These are phyloP conservation scores for Anthracocystis setariae DNA, from an alignment of 1,284 basidiomycete genomes.

Conservation along the genomic window DNA sequence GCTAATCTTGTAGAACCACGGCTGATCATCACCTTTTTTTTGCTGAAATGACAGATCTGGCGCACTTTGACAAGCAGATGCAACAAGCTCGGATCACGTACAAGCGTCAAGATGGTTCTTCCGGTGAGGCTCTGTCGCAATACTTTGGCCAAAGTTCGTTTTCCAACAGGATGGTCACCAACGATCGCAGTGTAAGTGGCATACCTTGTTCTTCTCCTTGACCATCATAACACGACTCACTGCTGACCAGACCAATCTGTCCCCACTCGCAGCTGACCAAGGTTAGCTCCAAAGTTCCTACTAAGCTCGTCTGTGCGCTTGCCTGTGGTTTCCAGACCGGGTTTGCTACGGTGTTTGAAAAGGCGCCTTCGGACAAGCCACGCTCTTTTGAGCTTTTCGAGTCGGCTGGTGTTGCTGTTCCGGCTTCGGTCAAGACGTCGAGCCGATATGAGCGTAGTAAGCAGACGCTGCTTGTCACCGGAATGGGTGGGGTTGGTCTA, in stretches of 20 bases:
- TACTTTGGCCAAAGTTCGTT: constrained; percentile 43
- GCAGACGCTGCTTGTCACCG: constrained; percentile 28
- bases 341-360: constrained; percentile 31
- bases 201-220: neutral
- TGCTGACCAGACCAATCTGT: neutral
- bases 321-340: constrained; percentile 37
- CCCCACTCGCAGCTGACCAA: constrained; percentile 23
- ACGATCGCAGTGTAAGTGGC: constrained; percentile 21
- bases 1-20: neutral
- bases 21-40: neutral
- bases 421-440: constrained; percentile 7
- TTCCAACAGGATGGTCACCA: constrained; percentile 28
- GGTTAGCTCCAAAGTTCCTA: constrained; percentile 19
- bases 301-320: constrained; percentile 24
- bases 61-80: constrained; percentile 17
- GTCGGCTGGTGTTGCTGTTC: constrained; percentile 9
- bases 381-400: constrained; percentile 24
- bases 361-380: constrained; percentile 19
- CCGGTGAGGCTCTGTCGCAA: constrained; percentile 19
- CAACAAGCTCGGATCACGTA: constrained; percentile 22
- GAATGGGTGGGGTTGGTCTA: constrained; percentile 24
- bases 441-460: constrained; percentile 14
- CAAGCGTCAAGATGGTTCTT: constrained; percentile 6
- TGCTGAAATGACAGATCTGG: constrained; percentile 9
- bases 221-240: neutral